These are phyloP conservation scores for Neurospora sp. DNA, from an alignment of 495 filamentous ascomycete genomes.

Conservation along the genomic window DNA sequence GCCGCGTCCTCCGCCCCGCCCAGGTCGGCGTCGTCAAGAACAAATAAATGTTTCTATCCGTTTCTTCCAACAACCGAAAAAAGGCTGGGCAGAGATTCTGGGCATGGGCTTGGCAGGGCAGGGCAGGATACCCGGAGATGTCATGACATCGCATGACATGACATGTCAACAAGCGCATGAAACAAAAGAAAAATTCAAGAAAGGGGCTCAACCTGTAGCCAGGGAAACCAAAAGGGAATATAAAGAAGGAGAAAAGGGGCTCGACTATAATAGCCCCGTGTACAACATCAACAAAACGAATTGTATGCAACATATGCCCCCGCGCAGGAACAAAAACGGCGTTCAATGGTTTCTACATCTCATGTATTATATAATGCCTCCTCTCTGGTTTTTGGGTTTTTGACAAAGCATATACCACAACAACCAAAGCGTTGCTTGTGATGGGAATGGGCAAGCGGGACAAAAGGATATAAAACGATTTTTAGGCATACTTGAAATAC, in stretches of 20 bases:
- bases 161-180: neutral
- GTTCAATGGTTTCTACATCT: neutral
- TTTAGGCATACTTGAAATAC: neutral
- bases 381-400: neutral
- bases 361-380: neutral
- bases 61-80: neutral
- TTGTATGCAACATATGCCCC: neutral
- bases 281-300: neutral
- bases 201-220: neutral
- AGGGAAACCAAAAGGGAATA: neutral
- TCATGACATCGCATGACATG: neutral
- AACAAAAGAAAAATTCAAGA: neutral
- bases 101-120: neutral
- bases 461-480: neutral
- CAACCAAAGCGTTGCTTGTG: neutral
- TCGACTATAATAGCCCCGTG: neutral
- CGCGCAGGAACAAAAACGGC: neutral
- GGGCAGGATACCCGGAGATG: neutral
- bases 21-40: conserved; percentile 87
- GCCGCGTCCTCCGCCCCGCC: conserved; percentile 77
- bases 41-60: conserved; percentile 19
- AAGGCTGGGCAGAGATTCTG: conserved; percentile 1
- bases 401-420: neutral
- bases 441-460: neutral
- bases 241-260: neutral